These are phyloP conservation scores for Camelina sativa DNA, from an alignment of 345 rosid species.

Conservation along the genomic window DNA sequence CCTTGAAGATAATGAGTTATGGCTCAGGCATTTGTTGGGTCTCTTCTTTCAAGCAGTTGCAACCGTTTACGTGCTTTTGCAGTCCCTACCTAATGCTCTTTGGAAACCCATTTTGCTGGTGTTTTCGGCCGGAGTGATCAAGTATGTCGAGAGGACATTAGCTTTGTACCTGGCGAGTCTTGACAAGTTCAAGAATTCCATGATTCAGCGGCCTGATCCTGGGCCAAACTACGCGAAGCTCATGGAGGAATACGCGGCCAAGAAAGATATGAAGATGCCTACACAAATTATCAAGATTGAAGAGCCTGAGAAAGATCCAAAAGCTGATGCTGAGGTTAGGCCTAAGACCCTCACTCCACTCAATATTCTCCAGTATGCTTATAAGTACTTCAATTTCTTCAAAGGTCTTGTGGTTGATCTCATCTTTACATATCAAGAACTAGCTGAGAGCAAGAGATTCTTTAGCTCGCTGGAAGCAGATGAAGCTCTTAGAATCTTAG, in stretches of 20 bases:
- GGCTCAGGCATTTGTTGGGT: slow-evolving; percentile 47
- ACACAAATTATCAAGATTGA: slow-evolving; percentile 21
- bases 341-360: not conserved
- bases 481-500: slow-evolving; percentile 47
- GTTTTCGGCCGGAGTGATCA: slow-evolving; percentile 43
- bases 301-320: slow-evolving; percentile 47
- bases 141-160: slow-evolving; percentile 54
- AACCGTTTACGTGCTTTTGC: slow-evolving; percentile 32
- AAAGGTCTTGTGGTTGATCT: slow-evolving; percentile 39
- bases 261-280: slow-evolving; percentile 29
- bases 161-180: slow-evolving; percentile 48
- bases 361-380: slow-evolving; percentile 33
- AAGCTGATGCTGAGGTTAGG: not conserved
- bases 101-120: slow-evolving; percentile 33
- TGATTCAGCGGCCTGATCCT: slow-evolving; percentile 36
- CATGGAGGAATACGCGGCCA: slow-evolving; percentile 19
- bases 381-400: slow-evolving; percentile 37
- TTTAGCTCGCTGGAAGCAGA: not conserved
- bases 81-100: slow-evolving; percentile 17
- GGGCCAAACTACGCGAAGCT: slow-evolving; percentile 40
- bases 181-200: slow-evolving; percentile 40
- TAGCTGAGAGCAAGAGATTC: slow-evolving; percentile 33
- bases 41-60: slow-evolving; percentile 37
- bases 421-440: slow-evolving; percentile 32
- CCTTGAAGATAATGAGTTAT: slow-evolving; percentile 49